phyloP scores from a whole-genome alignment of 2,329 filamentous ascomycete genomes.

The Beauveria caledonica region DNA sequence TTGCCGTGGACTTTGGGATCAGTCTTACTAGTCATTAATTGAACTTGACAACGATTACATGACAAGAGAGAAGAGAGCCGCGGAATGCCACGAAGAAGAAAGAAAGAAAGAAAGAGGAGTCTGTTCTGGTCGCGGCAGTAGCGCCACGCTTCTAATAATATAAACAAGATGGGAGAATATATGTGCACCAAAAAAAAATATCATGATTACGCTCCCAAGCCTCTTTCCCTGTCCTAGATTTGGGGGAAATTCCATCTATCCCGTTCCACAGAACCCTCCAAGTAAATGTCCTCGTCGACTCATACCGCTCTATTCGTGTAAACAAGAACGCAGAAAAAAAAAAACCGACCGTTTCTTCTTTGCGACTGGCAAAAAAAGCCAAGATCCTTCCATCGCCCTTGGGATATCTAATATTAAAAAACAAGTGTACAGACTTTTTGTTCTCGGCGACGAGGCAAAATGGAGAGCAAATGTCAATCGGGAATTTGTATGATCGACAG shows the following conservation, averaged over 20 bases:
- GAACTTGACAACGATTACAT: background rate
- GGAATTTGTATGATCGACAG: background rate
- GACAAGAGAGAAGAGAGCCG: background rate
- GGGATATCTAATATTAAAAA: slow-evolving; percentile 1
- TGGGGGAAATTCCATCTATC: background rate
- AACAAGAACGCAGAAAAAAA: slow-evolving; percentile 5
- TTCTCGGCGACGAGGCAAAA: background rate
- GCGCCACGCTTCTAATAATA: background rate
- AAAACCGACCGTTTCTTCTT: background rate
- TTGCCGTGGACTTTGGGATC: background rate
- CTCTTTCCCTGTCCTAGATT: background rate
- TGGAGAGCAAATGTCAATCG: background rate
- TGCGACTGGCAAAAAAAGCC: slow-evolving; percentile 11
- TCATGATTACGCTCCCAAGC: background rate
- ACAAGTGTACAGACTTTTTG: background rate
- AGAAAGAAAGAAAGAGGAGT: background rate
- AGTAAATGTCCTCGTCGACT: background rate
- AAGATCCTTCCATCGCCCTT: background rate
- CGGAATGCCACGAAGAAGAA: background rate
- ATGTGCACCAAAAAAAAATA: background rate
- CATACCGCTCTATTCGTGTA: slow-evolving; percentile 12
- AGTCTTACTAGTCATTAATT: background rate
- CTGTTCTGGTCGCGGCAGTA: background rate
- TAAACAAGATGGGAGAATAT: background rate
- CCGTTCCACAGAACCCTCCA: background rate